These are phyloP conservation scores for Umbilicaria muhlenbergii DNA, from an alignment of 495 filamentous ascomycete genomes.

Conservation along the genomic window DNA sequence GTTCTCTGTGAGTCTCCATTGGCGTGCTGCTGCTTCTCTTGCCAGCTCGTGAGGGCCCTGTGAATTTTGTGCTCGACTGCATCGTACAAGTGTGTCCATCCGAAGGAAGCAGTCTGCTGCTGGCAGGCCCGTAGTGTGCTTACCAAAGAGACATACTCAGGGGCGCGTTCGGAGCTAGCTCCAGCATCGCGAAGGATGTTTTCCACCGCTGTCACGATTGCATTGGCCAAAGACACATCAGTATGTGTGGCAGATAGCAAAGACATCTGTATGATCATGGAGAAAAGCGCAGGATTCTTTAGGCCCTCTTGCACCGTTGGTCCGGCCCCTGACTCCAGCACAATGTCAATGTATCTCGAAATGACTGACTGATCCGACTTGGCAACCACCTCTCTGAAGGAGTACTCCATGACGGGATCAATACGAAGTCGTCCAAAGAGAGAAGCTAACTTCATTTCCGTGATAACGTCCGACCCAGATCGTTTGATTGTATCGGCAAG, in stretches of 20 bases:
- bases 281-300: slow-evolving; percentile 7
- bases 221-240: slow-evolving; percentile 1
- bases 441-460: slow-evolving; percentile 5
- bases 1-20: neutral
- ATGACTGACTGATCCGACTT: slow-evolving; percentile 3
- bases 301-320: slow-evolving; percentile 7
- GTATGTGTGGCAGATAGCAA: slow-evolving; percentile 3
- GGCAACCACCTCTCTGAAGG: slow-evolving; percentile 3
- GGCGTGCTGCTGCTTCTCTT: neutral
- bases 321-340: slow-evolving; percentile 5
- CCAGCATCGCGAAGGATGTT: slow-evolving; percentile 1
- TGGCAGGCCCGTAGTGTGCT: slow-evolving; percentile 5
- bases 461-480: slow-evolving; percentile 7
- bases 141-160: slow-evolving; percentile 3
- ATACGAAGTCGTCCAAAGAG: slow-evolving; percentile 5
- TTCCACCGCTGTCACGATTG: slow-evolving; percentile 4
- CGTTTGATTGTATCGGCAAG: slow-evolving; percentile 3
- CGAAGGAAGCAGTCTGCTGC: slow-evolving; percentile 5
- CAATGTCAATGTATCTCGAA: slow-evolving; percentile 8
- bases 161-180: neutral
- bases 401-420: slow-evolving; percentile 3
- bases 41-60: neutral
- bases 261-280: slow-evolving; percentile 9
- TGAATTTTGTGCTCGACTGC: slow-evolving; percentile 4
- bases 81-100: slow-evolving; percentile 4